Evolutionary conservation across 352 stramenopile species (phyloP), one percentile per base, ranked within the genome.

Genomic region (Plasmopara muralis): DNA sequence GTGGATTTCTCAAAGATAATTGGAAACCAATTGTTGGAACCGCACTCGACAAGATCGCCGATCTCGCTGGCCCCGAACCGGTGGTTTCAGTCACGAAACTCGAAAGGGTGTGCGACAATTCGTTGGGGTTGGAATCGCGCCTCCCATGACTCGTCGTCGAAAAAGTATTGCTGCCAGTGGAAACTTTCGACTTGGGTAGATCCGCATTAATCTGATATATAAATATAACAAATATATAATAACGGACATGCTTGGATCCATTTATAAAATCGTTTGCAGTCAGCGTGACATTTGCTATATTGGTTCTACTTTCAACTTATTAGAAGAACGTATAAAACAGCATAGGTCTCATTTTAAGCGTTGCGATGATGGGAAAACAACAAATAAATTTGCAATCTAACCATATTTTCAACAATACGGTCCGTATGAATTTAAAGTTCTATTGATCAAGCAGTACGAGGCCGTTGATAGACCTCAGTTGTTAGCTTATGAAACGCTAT

Each of bases 391-490:
- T 25, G 39, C 14, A 25, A 43, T 43, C 39, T 43, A 43, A 29
- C 39, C 39, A 43, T 43, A 43, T 10, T 43, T 43, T 9, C 39
- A 10, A 25, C 16, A 43, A n/a, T 29, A 43, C 28, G 39, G 39
- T 28, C 39, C 39, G 18, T 29, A 28, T 10, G 39, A 43, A 5
- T 25, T 28, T 25, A 28, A 43, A n/a, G 28, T 43, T 29, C 10
- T 25, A 25, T 43, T 43, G n/a, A 43, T 43, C 39, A 43, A 43
- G 13, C 39, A 43, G 39, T 43, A 43, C 28, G 39, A 43, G 1
- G 39, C 28, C 20, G 39, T 10, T n/a, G 39, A 43, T 41, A 41
- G 37, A 15, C 10, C 9, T n/a, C 9, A 41, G 37, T 4, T 43
- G n/a, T 10, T 13, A 9, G 39, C 39, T 28, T 43, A 43, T 13